Conservation (phyloP, 2,329 filamentous ascomycete genomes). For the Stagonosporopsis cucurbitacearum region DNA sequence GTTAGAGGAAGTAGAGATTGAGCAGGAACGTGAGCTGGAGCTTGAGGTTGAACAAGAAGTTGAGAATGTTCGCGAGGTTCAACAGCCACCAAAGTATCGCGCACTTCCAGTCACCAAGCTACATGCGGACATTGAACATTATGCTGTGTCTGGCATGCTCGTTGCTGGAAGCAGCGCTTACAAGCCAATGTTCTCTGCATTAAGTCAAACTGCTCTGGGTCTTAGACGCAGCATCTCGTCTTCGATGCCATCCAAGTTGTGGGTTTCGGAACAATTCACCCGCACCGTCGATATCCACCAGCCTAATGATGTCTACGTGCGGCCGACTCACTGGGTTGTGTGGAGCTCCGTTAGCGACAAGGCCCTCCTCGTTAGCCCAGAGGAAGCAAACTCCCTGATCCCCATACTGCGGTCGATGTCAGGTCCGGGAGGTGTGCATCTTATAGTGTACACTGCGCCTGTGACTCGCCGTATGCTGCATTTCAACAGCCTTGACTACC, state of each 20-base stretch:
- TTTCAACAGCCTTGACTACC: slow-evolving; percentile 64
- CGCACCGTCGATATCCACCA: slow-evolving; percentile 51
- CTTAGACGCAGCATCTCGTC: slow-evolving; percentile 40
- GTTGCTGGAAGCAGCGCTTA: slow-evolving; percentile 48
- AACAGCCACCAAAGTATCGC: slow-evolving; percentile 53
- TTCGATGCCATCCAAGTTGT: slow-evolving; percentile 36
- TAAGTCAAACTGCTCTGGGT: slow-evolving; percentile 51
- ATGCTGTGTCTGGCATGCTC: slow-evolving; percentile 56
- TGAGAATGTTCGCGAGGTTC: slow-evolving; percentile 58
- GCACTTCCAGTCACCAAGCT: slow-evolving; percentile 56
- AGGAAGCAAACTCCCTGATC: slow-evolving; percentile 67
- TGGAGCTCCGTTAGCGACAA: slow-evolving; percentile 58
- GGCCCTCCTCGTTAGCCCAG: slow-evolving; percentile 66
- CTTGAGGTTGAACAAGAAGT: slow-evolving; percentile 59
- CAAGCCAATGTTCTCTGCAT: slow-evolving; percentile 51
- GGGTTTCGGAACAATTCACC: slow-evolving; percentile 57
- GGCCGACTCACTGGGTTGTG: slow-evolving; percentile 67
- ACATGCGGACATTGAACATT: slow-evolving; percentile 55
- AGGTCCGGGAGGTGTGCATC: slow-evolving; percentile 42
- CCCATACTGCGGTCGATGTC: slow-evolving; percentile 46
- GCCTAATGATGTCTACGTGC: slow-evolving; percentile 54
- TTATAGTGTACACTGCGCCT: slow-evolving; percentile 66
- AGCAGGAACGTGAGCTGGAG: slow-evolving; percentile 57
- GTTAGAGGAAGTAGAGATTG: slow-evolving; percentile 61
- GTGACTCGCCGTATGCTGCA: slow-evolving; percentile 65